Base-by-base conservation (phyloP, 306 rosid species). In the Pterocarpus santalinus region DNA sequence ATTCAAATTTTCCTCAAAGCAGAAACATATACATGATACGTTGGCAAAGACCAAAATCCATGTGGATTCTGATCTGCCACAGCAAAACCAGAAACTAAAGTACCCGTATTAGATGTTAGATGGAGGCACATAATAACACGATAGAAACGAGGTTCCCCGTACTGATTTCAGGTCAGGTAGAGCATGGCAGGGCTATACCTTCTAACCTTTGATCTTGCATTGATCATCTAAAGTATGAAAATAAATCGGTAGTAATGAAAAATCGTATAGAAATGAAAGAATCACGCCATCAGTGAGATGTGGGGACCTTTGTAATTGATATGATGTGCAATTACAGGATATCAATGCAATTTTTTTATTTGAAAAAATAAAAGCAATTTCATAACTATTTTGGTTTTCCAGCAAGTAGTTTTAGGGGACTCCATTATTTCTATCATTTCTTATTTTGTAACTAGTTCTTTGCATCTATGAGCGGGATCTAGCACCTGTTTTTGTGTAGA, bases 1-100 rank as follows among this genome's bases (percentile, higher is more conserved):
- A 84, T 83, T 79, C 78, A 91, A 82, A 71, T 92, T 91, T 81
- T 87, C 97, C 55, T 76, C 85, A 49, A 83, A 83, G 86, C 95
- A 87, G 80, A 87, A 85, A 70, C 91, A 83, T 36, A 80, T 85
- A 39, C 76, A 81, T 38, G 75, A 84, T 34, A 35, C 61, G 16
- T 79, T 79, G 67, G 79, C 86, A 38, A 79, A 60, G 56, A 56
- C 60, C 62, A 78, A 64, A 77, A 55, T 51, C 73, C 81, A 79
- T 55, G 63, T 5, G 9, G 70, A 81, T 60, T 67, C 87, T 46
- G 87, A 85, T 81, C 38, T 79, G 78, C 69, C 7, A 41, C 85
- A 69, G 65, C 68, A 38, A 68, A 85, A 81, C 53, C 72, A 69
- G 73, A 85, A 87, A 76, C 52, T 71, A 13, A 76, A 83, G 52